Evolutionary conservation across 2,329 filamentous ascomycete species (phyloP).

Genomic region (Sclerotinia borealis): DNA sequence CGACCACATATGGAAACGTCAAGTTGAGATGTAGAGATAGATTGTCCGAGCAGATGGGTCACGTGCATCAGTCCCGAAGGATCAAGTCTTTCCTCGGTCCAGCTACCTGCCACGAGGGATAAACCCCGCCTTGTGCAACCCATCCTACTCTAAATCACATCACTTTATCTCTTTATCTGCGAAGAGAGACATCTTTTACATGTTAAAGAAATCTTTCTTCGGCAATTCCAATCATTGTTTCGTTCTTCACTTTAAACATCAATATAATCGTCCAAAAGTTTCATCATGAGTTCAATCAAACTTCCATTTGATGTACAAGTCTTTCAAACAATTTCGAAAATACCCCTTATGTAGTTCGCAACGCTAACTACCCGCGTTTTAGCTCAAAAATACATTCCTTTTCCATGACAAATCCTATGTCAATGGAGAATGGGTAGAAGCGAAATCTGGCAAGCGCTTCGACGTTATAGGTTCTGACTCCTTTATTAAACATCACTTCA

Average conservation of each 20-base stretch:
- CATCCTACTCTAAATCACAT: neutral
- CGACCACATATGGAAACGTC: neutral
- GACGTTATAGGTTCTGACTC: constrained; percentile 43
- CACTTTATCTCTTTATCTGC: neutral
- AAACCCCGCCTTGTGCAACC: neutral
- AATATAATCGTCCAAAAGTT: neutral
- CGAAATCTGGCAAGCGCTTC: constrained; percentile 51
- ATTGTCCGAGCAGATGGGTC: neutral
- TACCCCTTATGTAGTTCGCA: neutral
- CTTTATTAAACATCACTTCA: neutral
- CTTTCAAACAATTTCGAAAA: neutral
- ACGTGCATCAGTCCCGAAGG: neutral
- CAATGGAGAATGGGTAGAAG: constrained; percentile 48
- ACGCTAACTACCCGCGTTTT: constrained; percentile 5
- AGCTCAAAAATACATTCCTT: constrained; percentile 49
- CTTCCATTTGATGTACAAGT: constrained; percentile 22
- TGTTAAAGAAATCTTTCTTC: neutral
- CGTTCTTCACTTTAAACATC: neutral
- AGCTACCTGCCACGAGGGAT: neutral
- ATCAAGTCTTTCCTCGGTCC: neutral
- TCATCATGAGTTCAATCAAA: constrained; percentile 12
- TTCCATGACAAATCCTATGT: constrained; percentile 49
- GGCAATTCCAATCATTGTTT: neutral
- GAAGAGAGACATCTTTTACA: neutral
- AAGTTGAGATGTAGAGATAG: neutral